A percentile compares a stretch with the other conserved stretches of the same genome.
Evolutionary conservation across 352 stramenopile species (phyloP).

Genomic region (Achlya hypogyna): DNA sequence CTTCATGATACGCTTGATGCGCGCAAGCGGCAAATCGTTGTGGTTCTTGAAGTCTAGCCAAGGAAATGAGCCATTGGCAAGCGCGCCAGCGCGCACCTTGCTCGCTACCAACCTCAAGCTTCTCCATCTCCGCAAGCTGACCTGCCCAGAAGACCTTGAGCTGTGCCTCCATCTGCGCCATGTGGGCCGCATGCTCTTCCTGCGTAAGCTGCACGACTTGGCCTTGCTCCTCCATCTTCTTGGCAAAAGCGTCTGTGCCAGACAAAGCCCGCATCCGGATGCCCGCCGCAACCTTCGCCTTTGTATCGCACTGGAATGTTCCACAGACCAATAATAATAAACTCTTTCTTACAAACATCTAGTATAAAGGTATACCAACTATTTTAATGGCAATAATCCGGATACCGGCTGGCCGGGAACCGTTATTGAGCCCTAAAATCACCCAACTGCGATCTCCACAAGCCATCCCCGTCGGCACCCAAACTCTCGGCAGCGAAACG

Average conservation of each 20-base stretch:
- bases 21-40: slow-evolving; percentile 96
- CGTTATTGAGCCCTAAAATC: no score
- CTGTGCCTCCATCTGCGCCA: slow-evolving; percentile 82
- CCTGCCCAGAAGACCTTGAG: slow-evolving; percentile 91
- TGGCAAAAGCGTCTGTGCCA: slow-evolving; percentile 13
- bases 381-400: no score
- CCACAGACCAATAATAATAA: no score
- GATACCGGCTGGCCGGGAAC: no score
- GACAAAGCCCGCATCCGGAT: not conserved
- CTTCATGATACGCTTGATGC: slow-evolving; percentile 99
- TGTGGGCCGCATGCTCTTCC: slow-evolving; percentile 75
- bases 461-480: no score
- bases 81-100: slow-evolving; percentile 53
- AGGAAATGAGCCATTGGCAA: not conserved
- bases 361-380: no score
- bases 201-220: slow-evolving; percentile 82
- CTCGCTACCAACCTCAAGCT: slow-evolving; percentile 88
- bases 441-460: no score
- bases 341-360: not conserved
- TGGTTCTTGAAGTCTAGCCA: slow-evolving; percentile 98
- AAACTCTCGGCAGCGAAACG: no score
- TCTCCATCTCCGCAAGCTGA: slow-evolving; percentile 87
- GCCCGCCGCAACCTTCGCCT: not conserved
- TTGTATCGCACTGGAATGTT: not conserved
- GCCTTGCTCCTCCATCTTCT: slow-evolving; percentile 31